Conservation (phyloP, 768 basidiomycete genomes). For the Suillus bovinus region DNA sequence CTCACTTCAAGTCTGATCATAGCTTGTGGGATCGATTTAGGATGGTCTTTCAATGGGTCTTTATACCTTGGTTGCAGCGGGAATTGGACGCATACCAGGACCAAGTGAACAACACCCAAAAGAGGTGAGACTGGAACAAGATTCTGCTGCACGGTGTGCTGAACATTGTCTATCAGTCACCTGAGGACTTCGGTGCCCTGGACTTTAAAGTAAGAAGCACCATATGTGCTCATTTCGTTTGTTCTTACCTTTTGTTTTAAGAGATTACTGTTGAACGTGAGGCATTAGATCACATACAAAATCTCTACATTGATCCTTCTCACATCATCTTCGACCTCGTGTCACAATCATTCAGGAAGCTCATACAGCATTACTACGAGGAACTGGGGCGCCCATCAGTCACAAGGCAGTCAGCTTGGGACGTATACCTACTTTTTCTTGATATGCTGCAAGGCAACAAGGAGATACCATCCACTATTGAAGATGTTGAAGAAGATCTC, state of each 20-base stretch:
- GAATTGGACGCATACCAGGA: too few relatives aligned
- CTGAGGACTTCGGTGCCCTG: slow-evolving; percentile 25
- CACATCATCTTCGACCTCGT: slow-evolving; percentile 16
- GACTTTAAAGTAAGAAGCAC: slow-evolving; percentile 37
- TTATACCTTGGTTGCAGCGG: too few relatives aligned
- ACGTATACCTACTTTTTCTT: too few relatives aligned
- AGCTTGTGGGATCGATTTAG: too few relatives aligned
- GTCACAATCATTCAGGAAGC: slow-evolving; percentile 25
- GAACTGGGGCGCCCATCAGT: slow-evolving; percentile 24
- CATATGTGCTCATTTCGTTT: too few relatives aligned
- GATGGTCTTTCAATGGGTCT: too few relatives aligned
- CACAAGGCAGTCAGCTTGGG: slow-evolving; percentile 5
- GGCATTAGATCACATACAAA: slow-evolving; percentile 15
- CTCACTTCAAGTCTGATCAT: slow-evolving; percentile 14
- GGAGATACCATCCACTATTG: slow-evolving; percentile 17
- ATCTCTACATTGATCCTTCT: slow-evolving; percentile 20
- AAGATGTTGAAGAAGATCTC: not conserved
- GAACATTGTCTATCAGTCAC: slow-evolving; percentile 30
- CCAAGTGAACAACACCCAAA: too few relatives aligned
- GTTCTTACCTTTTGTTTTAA: too few relatives aligned
- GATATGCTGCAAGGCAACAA: too few relatives aligned
- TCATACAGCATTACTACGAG: slow-evolving; percentile 18
- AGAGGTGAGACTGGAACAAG: too few relatives aligned
- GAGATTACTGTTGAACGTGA: not conserved
- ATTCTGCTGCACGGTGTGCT: slow-evolving; percentile 32